Percentiles rank a stretch among this genome's conserved stretches.
These are phyloP conservation scores for Ustanciosporium gigantosporum DNA, from an alignment of 1,284 basidiomycete genomes.

Conservation along the genomic window DNA sequence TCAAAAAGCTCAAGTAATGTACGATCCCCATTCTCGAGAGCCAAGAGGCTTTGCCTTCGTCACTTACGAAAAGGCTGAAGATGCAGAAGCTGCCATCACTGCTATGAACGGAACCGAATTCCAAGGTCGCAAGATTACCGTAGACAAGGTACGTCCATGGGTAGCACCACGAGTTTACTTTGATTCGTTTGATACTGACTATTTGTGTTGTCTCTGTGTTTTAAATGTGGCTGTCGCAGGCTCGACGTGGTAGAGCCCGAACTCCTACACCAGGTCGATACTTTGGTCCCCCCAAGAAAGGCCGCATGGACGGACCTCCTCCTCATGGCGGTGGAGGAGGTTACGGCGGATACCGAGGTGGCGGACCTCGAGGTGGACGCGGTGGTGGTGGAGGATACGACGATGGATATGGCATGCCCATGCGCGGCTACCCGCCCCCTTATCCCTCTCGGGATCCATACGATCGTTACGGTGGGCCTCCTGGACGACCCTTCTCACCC, in stretches of 20 bases:
- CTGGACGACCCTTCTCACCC: slow-evolving; percentile 38
- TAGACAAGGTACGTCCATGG: slow-evolving; percentile 75
- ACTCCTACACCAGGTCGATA: slow-evolving; percentile 94
- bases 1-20: slow-evolving; percentile 84
- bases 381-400: slow-evolving; percentile 32
- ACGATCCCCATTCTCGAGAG: slow-evolving; percentile 92
- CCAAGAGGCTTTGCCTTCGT: slow-evolving; percentile 98
- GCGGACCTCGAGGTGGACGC: slow-evolving; percentile 32
- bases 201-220: too few relatives aligned
- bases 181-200: too few relatives aligned
- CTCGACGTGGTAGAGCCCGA: slow-evolving; percentile 86
- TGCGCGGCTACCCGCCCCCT: slow-evolving; percentile 59
- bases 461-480: slow-evolving; percentile 59
- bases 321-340: slow-evolving; percentile 41
- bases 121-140: slow-evolving; percentile 80
- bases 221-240: too few relatives aligned
- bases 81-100: slow-evolving; percentile 85
- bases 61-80: slow-evolving; percentile 83
- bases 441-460: slow-evolving; percentile 55
- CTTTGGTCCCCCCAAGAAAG: slow-evolving; percentile 84
- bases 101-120: slow-evolving; percentile 80
- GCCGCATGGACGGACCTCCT: slow-evolving; percentile 63
- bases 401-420: slow-evolving; percentile 76
- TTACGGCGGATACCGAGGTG: slow-evolving; percentile 14
- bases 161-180: too few relatives aligned